Evolutionary conservation across 2,329 filamentous ascomycete species (phyloP).

Genomic region (Fusarium avenaceum): DNA sequence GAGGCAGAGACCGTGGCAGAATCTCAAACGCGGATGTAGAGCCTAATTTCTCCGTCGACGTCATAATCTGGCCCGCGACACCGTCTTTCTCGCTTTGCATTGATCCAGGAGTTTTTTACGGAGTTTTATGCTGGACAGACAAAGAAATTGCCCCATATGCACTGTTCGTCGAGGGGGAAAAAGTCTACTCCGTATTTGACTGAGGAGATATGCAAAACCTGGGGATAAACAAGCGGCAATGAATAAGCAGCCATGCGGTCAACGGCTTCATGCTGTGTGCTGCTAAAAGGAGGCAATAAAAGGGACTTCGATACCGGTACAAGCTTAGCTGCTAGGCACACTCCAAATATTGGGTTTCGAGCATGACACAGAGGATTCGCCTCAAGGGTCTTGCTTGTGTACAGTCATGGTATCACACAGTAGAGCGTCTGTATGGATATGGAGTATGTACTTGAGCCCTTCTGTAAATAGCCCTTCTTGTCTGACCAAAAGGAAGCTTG

Average conservation of each 20-base stretch:
- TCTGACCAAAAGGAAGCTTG: constrained; percentile 8
- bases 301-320: constrained; percentile 9
- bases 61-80: constrained; percentile 36
- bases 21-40: constrained; percentile 36
- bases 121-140: too few relatives aligned
- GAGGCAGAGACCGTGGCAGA: constrained; percentile 25
- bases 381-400: not conserved
- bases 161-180: too few relatives aligned
- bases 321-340: not conserved
- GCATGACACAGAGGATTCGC: constrained; percentile 11
- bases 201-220: not conserved
- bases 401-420: not conserved
- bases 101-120: not conserved
- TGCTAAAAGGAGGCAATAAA: constrained; percentile 27
- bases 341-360: constrained; percentile 2
- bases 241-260: constrained; percentile 21
- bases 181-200: not conserved
- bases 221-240: constrained; percentile 2
- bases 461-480: constrained; percentile 11
- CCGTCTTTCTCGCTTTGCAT: constrained; percentile 1
- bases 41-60: constrained; percentile 44
- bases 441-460: not conserved
- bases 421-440: too few relatives aligned
- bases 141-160: too few relatives aligned
- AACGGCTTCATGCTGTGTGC: constrained; percentile 11